phyloP scores from a whole-genome alignment of 352 stramenopile species.

The Phytopythium litorale region DNA sequence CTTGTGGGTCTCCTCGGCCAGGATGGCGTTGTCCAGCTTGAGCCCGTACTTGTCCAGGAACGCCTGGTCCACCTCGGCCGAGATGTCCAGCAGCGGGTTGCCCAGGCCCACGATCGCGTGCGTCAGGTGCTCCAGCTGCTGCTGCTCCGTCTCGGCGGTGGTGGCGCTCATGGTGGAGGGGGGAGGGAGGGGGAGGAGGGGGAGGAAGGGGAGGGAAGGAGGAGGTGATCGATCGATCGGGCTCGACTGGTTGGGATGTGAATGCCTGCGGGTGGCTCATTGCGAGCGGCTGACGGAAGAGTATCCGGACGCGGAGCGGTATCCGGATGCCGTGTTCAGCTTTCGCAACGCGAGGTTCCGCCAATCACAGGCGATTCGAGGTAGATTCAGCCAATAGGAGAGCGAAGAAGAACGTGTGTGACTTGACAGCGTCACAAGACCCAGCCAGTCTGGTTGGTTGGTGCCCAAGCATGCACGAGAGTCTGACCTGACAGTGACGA shows the following conservation, averaged over 20 bases:
- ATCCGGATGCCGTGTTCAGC: background rate
- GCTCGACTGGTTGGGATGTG: background rate
- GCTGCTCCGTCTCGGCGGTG: background rate
- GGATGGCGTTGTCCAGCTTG: conserved; percentile 95
- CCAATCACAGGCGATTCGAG: no score
- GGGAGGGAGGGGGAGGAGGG: background rate
- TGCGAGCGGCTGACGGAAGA: background rate
- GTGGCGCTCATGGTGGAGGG: background rate
- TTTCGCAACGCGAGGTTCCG: no score
- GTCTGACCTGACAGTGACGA: no score
- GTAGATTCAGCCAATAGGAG: no score
- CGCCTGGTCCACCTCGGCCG: conserved; percentile 89
- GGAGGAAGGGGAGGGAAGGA: background rate
- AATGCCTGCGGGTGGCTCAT: background rate
- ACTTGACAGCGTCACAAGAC: no score
- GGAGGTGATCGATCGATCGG: background rate
- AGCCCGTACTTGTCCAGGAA: conserved; percentile 97
- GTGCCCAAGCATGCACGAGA: no score
- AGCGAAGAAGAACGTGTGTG: no score
- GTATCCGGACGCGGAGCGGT: background rate
- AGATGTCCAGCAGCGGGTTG: conserved; percentile 99
- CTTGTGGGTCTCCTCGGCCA: conserved; percentile 97
- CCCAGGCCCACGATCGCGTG: conserved; percentile 93
- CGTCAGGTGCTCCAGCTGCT: conserved; percentile 47
- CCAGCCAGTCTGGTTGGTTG: no score